Evolutionary conservation across 345 rosid species (phyloP).

Genomic region (Moricandia arvensis): DNA sequence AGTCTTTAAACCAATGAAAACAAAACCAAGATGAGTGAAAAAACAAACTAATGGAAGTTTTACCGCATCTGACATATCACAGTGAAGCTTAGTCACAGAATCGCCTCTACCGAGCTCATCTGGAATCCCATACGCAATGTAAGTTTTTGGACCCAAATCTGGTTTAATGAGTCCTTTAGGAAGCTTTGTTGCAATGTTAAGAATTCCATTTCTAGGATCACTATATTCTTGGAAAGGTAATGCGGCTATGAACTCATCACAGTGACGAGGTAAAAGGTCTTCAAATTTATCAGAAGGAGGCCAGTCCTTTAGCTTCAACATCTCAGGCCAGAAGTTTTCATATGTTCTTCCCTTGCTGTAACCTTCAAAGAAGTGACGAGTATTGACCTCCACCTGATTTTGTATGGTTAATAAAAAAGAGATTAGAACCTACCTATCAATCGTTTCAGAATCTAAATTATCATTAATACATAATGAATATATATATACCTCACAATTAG

Average conservation of each 20-base stretch:
- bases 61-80: constrained; percentile 96
- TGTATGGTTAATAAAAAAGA: too few relatives aligned
- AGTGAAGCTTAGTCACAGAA: constrained; percentile 92
- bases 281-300: constrained; percentile 93
- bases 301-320: constrained; percentile 97
- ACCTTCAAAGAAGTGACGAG: constrained; percentile 71
- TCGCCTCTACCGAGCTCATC: constrained; percentile 94
- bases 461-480: neutral
- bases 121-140: constrained; percentile 73
- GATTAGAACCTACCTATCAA: neutral
- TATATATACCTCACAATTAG: constrained; percentile 58
- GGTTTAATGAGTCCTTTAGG: constrained; percentile 65
- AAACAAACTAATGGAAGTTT: neutral
- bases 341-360: constrained; percentile 73
- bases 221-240: constrained; percentile 82
- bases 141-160: constrained; percentile 91
- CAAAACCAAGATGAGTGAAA: neutral
- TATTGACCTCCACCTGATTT: constrained; percentile 62
- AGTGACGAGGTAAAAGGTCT: constrained; percentile 84
- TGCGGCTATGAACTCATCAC: constrained; percentile 78
- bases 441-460: neutral
- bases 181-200: constrained; percentile 75
- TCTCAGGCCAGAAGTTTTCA: constrained; percentile 80
- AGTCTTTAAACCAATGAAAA: neutral
- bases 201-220: constrained; percentile 71